These are phyloP conservation scores for Ustilago xerochloae DNA, from an alignment of 1,284 basidiomycete species.

Conservation along the genomic window DNA sequence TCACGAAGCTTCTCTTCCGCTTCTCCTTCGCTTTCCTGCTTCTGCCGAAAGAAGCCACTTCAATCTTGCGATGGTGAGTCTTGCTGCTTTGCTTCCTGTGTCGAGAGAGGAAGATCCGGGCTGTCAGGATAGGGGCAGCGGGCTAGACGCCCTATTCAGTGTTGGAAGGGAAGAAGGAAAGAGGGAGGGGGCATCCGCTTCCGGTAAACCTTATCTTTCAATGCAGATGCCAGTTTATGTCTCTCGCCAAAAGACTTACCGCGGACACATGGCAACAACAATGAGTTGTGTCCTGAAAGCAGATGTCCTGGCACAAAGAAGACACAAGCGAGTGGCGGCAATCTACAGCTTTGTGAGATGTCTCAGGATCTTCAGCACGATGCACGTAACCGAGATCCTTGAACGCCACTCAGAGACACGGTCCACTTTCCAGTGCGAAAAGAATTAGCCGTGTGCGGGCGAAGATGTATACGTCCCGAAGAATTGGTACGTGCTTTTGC, in stretches of 20 bases:
- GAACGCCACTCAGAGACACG: too few relatives aligned
- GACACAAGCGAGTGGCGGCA: too few relatives aligned
- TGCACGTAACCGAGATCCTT: too few relatives aligned
- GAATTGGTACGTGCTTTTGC: constrained; percentile 12
- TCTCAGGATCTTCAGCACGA: too few relatives aligned
- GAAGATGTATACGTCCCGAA: neutral
- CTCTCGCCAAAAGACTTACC: constrained; percentile 25
- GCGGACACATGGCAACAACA: constrained; percentile 6
- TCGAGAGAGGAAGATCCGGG: neutral
- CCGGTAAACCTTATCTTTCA: constrained; percentile 21
- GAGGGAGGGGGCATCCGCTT: neutral
- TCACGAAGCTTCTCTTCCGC: neutral
- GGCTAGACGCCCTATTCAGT: neutral
- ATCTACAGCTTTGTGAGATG: too few relatives aligned
- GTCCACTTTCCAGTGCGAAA: too few relatives aligned
- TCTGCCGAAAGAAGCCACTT: neutral
- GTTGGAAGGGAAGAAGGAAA: constrained; percentile 1
- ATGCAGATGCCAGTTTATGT: constrained; percentile 28
- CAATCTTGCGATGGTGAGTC: too few relatives aligned
- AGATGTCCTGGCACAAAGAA: too few relatives aligned
- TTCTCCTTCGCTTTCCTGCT: neutral
- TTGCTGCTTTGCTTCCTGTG: neutral
- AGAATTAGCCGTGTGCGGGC: too few relatives aligned
- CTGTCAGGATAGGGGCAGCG: neutral
- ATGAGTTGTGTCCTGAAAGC: too few relatives aligned